Conservation (phyloP, 257 asterid species). For the Plectranthus barbatus region DNA sequence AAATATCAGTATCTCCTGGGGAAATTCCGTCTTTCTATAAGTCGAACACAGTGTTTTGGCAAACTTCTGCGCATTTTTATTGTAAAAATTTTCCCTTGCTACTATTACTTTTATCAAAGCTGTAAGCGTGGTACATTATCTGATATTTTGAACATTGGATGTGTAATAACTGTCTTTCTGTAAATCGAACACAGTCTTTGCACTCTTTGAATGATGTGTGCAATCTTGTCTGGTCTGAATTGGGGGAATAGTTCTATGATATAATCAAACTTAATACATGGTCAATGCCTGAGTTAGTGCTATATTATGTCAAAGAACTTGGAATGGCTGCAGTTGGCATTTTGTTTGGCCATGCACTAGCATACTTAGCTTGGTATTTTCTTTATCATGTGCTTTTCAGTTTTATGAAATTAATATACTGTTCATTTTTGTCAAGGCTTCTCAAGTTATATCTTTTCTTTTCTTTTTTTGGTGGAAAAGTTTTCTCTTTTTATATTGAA, state of each 20-base stretch:
- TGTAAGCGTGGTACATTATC: background rate
- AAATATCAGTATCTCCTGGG: background rate
- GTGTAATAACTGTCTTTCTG: too few relatives aligned
- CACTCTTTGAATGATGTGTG: background rate
- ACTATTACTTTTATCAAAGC: too few relatives aligned
- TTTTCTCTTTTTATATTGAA: background rate
- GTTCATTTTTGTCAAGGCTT: background rate
- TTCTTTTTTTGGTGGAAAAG: background rate
- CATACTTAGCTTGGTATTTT: background rate
- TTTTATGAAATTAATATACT: background rate
- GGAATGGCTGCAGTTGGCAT: background rate
- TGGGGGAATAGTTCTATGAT: background rate
- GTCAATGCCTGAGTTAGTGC: background rate
- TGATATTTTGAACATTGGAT: background rate
- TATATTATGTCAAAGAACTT: slow-evolving; percentile 3
- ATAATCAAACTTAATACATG: background rate
- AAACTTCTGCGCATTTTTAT: background rate
- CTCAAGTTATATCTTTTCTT: too few relatives aligned
- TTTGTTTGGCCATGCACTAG: background rate
- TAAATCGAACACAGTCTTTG: too few relatives aligned
- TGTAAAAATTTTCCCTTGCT: background rate
- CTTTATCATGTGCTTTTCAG: background rate
- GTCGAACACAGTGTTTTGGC: background rate
- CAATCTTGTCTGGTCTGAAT: background rate
- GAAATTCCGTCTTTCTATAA: background rate